Base-by-base conservation (phyloP, 495 filamentous ascomycete species). In the Bacidia gigantensis region DNA sequence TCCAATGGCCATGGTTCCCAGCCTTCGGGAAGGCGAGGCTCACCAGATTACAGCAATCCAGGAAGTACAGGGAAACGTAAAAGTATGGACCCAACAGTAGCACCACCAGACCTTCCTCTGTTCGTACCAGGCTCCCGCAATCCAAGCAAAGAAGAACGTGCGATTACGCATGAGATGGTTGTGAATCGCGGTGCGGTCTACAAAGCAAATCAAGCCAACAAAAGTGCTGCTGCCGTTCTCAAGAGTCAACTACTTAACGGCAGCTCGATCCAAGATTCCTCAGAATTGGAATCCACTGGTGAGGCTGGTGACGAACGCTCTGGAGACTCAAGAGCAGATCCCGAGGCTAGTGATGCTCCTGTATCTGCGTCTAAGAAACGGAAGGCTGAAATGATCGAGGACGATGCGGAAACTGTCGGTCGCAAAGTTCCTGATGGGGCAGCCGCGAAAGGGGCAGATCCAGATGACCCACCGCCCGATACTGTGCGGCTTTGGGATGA, bases 401-500 rank as follows among this genome's bases (percentile, higher is more conserved):
- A 78, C 12, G 74, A 75, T 20, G 62, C 61, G 41, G 73, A 72
- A 26, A 82, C 80, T 3, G 76, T 79, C n/a, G 75, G 71, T 49
- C 72, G 73, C 39, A 75, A 72, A 51, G 73, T 75, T 25, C 73
- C 74, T 18, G 20, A 44, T 18, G 61, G 67, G 12, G 60, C 65
- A n/a, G 46, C 62, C 24, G 67, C 64, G n/a, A 64, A 72, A 3
- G 58, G 65, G 24, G 59, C 56, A 21, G 62, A 77, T 24, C 65
- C 71, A 12, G 81, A 83, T 50, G 84, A 83, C 29, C 69, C 73
- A 40, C 75, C 83, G 0, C 73, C 74, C 46, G 92, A 99, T 59
- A 86, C 78, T 12, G 88, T 99, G 48, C 78, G 83, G 46, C 72
- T 99, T 12, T 99, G 92, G 93, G 93, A 97, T 61, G 77, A 85